phyloP scores from a whole-genome alignment of 2,329 filamentous ascomycete genomes.

The Talaromyces sp. region DNA sequence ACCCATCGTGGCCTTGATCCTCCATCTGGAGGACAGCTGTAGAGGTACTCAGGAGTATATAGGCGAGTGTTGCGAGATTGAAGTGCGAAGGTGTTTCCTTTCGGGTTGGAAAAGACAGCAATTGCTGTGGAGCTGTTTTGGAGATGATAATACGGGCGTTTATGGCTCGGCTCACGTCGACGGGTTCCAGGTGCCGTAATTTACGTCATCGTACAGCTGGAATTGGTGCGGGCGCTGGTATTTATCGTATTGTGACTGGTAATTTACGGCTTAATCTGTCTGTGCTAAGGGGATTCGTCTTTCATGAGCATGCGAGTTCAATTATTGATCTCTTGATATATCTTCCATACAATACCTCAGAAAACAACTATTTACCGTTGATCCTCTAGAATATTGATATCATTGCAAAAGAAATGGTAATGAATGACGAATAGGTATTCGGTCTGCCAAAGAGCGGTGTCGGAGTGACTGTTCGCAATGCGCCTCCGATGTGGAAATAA shows the following conservation, averaged over 20 bases:
- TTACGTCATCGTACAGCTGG: neutral
- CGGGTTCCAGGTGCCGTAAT: neutral
- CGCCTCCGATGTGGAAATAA: neutral
- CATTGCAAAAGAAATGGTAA: too few species aligned
- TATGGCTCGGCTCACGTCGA: neutral
- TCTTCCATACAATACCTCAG: neutral
- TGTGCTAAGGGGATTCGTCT: neutral
- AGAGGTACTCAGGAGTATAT: conserved; percentile 13
- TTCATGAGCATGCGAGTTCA: neutral
- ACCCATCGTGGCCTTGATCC: conserved; percentile 47
- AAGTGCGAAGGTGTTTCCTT: neutral
- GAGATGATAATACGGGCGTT: conserved; percentile 1
- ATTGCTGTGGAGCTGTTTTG: conserved; percentile 20
- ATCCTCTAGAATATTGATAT: neutral
- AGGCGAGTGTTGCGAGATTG: neutral
- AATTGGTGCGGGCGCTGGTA: neutral
- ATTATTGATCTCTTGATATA: neutral
- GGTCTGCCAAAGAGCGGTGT: neutral
- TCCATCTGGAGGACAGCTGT: conserved; percentile 36
- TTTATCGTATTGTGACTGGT: neutral
- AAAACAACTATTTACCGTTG: neutral
- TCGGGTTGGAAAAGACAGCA: conserved; percentile 4
- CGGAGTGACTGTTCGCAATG: neutral
- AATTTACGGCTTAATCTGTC: neutral
- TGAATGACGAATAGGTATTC: neutral